Base-by-base conservation (phyloP, 257 asterid genomes). In the Solanum sejunctum region DNA sequence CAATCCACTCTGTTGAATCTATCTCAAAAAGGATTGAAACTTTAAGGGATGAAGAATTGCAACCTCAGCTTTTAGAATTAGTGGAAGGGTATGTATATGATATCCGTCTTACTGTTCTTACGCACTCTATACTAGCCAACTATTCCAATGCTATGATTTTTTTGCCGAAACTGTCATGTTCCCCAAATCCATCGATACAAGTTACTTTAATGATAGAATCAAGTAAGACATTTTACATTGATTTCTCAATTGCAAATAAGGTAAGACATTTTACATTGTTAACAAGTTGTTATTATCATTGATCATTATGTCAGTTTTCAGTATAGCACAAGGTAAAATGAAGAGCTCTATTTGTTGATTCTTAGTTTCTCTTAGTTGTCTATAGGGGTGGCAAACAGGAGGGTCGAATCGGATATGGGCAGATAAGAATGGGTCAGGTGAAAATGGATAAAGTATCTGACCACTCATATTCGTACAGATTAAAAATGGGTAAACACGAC, bases 1-100 rank as follows among this genome's bases (percentile, higher is more conserved):
- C 99, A 36, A 89, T 96, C 73, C 98, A 96, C 87, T 90, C 98
- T 8, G 98, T 95, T 71, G 98, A 96, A 90, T 94, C 97, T 83
- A 85, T 95, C 89, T 96, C 98, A 17, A 95, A 90, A 91, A 91
- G 98, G 91, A 96, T 96, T 61, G 98, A 95, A 86, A 91, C 97
- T 43, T 84, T 96, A 85, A 84, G 98, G 88, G 93, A 96, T 56
- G 96, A 96, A 88, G 99, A 96, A 86, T 88, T 96, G 20, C 96
- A 91, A 87, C 99, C 98, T 87, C 98, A 96, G 93, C 91, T 96
- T 82, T 60, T 91, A 80, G 97, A 93, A 87, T 84, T 95, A 80
- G 95, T 91, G 66, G 95, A 91, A 81, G 99, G 99, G 98, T 96
- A 93, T 78, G 89, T 85, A 18, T 28, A 32, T 52, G 28, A 52